phyloP scores from a whole-genome alignment of 2,329 filamentous ascomycete species.

The Rhinocladiella mackenziei region DNA sequence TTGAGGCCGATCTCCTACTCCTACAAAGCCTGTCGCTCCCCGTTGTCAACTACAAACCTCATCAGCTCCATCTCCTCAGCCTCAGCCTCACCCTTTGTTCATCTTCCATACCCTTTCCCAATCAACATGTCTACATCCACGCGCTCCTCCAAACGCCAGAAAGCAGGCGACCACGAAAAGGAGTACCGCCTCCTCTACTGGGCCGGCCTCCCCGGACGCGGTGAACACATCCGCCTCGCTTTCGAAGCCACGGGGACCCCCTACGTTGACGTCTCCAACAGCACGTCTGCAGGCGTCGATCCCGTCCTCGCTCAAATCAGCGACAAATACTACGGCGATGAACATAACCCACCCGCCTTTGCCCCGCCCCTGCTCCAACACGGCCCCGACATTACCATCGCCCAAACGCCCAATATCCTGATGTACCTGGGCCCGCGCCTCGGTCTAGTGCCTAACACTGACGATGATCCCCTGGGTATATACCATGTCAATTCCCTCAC shows the following conservation, averaged over 20 bases:
- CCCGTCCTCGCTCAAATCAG: constrained; percentile 50
- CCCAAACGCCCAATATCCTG: constrained; percentile 70
- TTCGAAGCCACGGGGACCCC: constrained; percentile 64
- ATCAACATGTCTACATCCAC: not conserved
- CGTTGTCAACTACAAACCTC: too few relatives aligned
- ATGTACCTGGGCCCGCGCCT: constrained; percentile 63
- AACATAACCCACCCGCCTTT: constrained; percentile 59
- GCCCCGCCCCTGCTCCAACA: constrained; percentile 63
- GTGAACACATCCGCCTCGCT: constrained; percentile 67
- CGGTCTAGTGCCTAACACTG: constrained; percentile 46
- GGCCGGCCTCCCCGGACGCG: constrained; percentile 67
- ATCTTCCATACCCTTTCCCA: not conserved
- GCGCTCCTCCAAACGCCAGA: constrained; percentile 2
- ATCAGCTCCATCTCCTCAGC: too few relatives aligned
- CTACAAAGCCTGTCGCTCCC: too few relatives aligned
- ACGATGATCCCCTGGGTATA: constrained; percentile 44
- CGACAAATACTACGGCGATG: constrained; percentile 39
- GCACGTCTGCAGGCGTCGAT: constrained; percentile 48
- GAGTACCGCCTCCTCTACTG: constrained; percentile 24
- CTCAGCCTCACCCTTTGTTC: too few relatives aligned
- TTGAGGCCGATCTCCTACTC: too few relatives aligned
- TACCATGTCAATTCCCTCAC: constrained; percentile 61
- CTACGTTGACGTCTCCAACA: constrained; percentile 60
- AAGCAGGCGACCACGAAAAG: not conserved
- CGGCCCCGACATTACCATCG: constrained; percentile 53